Evolutionary conservation across 148 eudicot species (phyloP), one percentile per base, ranked within the genome.

Genomic region (Gaultheria prostrata): DNA sequence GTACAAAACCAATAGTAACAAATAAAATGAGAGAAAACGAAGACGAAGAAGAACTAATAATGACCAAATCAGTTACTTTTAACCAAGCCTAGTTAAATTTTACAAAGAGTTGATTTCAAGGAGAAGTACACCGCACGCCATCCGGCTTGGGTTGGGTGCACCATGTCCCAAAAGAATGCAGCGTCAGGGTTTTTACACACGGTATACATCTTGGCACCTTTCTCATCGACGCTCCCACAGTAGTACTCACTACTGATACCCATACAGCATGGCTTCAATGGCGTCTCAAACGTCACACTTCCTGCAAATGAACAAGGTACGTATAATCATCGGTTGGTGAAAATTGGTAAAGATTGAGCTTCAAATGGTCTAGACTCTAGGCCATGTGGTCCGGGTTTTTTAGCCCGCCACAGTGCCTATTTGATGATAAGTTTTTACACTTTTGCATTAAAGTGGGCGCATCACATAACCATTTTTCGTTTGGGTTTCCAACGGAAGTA

Each of bases 121-220:
- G 88, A 67, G 2, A 35, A 82, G 76, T 78, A 88, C 8, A 95
- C 89, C 0, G 92, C 92, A n/a, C 39, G 84, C 98, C 98, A 95
- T 15, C 98, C 98, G 0, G 95, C 93, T 83, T 95, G 91, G 11
- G 98, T 90, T 0, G 96, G 98, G 83, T 95, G 98, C 12, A 84
- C 88, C 10, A 69, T 45, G 87, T 95, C 98, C 98, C 98, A 95
- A 63, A 95, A 94, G 86, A 95, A 92, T 20, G 85, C 82, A 15
- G 86, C 63, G 17, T 88, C 78, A 8, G 93, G 94, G 35, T 92
- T 78, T 18, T 84, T 67, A 63, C 98, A 95, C 7, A 95, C 86
- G 0, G 88, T 91, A 79, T 95, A 95, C 92, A 92, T 59, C 85
- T 90, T 88, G 9, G 35, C 84, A 4, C 98, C 98, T 21, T 91